These are phyloP conservation scores for Cryptococcus maquisensis DNA, from an alignment of 1,284 basidiomycete species.

Conservation along the genomic window DNA sequence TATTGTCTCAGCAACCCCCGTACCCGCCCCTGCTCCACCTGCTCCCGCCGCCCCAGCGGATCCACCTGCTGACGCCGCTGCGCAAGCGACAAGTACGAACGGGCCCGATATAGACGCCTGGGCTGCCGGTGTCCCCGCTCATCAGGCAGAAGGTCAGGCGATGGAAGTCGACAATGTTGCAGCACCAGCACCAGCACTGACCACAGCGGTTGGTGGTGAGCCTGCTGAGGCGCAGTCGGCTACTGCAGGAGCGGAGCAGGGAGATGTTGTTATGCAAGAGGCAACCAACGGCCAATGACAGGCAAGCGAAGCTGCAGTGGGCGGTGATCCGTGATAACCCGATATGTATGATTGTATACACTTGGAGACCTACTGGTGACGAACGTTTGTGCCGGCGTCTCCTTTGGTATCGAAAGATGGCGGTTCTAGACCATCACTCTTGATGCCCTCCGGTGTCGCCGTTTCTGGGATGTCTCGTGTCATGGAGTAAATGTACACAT, in stretches of 20 bases:
- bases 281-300: not conserved
- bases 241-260: not conserved
- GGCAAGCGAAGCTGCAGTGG: no score
- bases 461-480: no score
- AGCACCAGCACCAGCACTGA: not conserved
- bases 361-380: no score
- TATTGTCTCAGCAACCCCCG: not conserved
- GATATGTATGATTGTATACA: no score
- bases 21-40: not conserved
- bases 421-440: no score
- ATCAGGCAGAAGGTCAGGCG: not conserved
- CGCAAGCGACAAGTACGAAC: not conserved
- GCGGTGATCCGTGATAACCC: no score
- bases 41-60: not conserved
- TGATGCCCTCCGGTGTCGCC: no score
- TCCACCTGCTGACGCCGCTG: not conserved
- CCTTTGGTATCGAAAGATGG: no score
- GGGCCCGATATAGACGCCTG: conserved; percentile 5
- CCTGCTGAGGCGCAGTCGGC: not conserved
- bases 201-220: not conserved
- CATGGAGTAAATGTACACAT: no score
- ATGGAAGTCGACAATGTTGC: not conserved
- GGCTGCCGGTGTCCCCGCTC: not conserved
- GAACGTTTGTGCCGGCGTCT: no score
- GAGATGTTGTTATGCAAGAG: not conserved